Evolutionary conservation across 495 filamentous ascomycete species (phyloP), one percentile per base, ranked within the genome.

Genomic region (Sporormia fimetaria): DNA sequence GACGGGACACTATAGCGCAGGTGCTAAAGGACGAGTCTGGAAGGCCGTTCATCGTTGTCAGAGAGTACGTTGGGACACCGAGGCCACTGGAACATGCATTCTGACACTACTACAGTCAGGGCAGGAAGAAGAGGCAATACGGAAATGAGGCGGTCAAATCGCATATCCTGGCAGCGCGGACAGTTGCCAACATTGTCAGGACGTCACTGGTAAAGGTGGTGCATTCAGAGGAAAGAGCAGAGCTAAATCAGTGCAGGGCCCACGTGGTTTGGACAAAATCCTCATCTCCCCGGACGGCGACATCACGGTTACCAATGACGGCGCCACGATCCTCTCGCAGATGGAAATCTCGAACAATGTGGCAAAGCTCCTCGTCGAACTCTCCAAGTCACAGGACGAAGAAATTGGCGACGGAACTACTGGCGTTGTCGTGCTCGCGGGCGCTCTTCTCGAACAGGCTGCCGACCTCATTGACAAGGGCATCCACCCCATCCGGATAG

Each of bases 331-430:
- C 50, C 68, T 99, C 44, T 74, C 78, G 48, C 51, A 77, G 76
- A 99, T 99, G 90, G 90, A 99, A 65, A 92, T 99, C 44, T 82
- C 84, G 44, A 96, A 99, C 71, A 87, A 96, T 61, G 85, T 99
- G 30, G 90, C 90, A 35, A 95, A 94, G 66, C 69, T 99, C 26
- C 67, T 99, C 27, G 90, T 99, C 20, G 87, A 95, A 58, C 75
- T 99, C n/a, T 96, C 90, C 35, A 95, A 94, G 64, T 95, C 88
- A 12, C 90, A 99, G 57, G 90, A 99, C 57, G 88, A 96, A 51
- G 90, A 99, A 65, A 99, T 99, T 49, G 90, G 90, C 54, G 90
- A 99, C 64, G 90, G 90, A 39, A 99, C 90, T 44, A 99, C 90
- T 0, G 90, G 90, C 63, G 90, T 99, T 11, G 90, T 99, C 39